A percentile compares a stretch with the other conserved stretches of the same genome.
Conservation (phyloP, 441 rosid species). For the Raphanus hybrid region DNA sequence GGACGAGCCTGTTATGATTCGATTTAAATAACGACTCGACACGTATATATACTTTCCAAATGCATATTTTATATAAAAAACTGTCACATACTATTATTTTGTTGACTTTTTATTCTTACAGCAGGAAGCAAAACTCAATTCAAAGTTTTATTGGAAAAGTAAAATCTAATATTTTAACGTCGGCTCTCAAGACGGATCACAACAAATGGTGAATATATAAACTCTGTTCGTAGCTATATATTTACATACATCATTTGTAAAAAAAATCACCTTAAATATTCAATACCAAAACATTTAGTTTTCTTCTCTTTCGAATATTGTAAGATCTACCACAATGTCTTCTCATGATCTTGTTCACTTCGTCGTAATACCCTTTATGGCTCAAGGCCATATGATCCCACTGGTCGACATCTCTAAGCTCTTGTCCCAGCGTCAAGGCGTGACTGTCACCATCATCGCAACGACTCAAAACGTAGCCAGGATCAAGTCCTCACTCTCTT, state of each 20-base stretch:
- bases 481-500: constrained; percentile 37
- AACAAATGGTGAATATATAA: constrained; percentile 9
- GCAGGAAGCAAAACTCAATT: constrained; percentile 21
- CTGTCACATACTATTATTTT: not conserved
- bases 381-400: constrained; percentile 49
- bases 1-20: not conserved
- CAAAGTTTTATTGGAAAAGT: not conserved
- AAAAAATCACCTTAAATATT: not conserved
- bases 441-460: constrained; percentile 45
- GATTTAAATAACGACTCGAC: not conserved
- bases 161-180: not conserved
- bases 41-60: not conserved
- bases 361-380: constrained; percentile 43
- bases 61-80: not conserved
- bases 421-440: constrained; percentile 46
- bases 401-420: constrained; percentile 40
- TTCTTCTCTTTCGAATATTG: not conserved
- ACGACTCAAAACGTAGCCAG: constrained; percentile 47
- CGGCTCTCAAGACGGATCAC: constrained; percentile 26
- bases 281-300: not conserved
- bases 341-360: constrained; percentile 39
- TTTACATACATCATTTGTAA: not conserved
- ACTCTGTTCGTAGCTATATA: constrained; percentile 11
- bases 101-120: not conserved
- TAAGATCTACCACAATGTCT: constrained; percentile 31